Evolutionary conservation across 2,329 filamentous ascomycete genomes (phyloP), one percentile per base, ranked within the genome.

Genomic region (Rutstroemia sp.): DNA sequence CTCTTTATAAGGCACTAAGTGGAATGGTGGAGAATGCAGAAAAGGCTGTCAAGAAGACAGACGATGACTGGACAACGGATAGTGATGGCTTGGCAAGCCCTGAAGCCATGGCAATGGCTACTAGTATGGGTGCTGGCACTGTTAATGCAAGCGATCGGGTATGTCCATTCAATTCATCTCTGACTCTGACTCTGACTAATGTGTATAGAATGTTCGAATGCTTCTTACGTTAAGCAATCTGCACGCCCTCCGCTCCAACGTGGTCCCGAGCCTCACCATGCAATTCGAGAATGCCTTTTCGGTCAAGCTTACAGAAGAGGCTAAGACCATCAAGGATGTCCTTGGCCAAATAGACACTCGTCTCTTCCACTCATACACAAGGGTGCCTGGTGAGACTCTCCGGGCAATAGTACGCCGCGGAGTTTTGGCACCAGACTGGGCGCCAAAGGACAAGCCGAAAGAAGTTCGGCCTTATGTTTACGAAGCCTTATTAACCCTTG

Each of bases 21-120:
- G 94, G 92, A 21, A 92, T 99, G 84, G 91, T 99, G 1, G 94
- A 97, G 72, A 97, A 96, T 71, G 92, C 94, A 3, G 91, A 97
- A 72, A 83, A 84, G 57, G 80, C 85, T 3, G 71, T 84, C 14
- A 82, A 85, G 63, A 83, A 82, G 63, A 75, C 81, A 30, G 67
- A 69, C 37, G 67, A 69, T 57, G 68, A 70, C 25, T 71, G 67
- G 68, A 68, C 67, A 3, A 63, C 62, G 8, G 66, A 70, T 52
- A 63, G 50, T 27, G 65, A 69, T 61, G 67, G 67, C 12, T 56
- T 69, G 21, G 64, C 65, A 56, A 69, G 62, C 56, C 69, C 65
- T 53, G 63, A 65, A 49, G 65, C 63, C 47, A 65, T 61, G 49
- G 59, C 67, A 12, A 63, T 65, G 27, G 70, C 73, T 46, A 71